These are phyloP conservation scores for Antrodiella citrinella DNA, from an alignment of 768 basidiomycete genomes.

Conservation along the genomic window DNA sequence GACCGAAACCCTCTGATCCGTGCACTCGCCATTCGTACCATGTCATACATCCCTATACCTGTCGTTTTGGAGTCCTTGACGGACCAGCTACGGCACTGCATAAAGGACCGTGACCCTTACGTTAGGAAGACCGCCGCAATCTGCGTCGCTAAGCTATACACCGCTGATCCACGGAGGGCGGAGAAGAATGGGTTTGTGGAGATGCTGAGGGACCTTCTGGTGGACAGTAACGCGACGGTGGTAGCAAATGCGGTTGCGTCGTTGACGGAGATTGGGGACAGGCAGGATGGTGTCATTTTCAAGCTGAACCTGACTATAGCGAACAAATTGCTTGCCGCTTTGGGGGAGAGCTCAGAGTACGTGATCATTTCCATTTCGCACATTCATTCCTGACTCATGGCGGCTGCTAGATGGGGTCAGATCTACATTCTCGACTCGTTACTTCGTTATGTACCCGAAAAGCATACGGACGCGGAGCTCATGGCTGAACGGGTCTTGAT, in stretches of 20 bases:
- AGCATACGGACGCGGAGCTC: constrained; percentile 80
- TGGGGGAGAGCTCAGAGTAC: constrained; percentile 96
- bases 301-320: constrained; percentile 82
- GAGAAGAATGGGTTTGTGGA: constrained; percentile 90
- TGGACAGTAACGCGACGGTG: constrained; percentile 93
- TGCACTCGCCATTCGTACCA: constrained; percentile 94
- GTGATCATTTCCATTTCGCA: constrained; percentile 24
- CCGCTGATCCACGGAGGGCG: constrained; percentile 77
- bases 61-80: constrained; percentile 76
- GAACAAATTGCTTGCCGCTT: constrained; percentile 82
- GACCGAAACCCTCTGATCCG: constrained; percentile 96
- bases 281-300: constrained; percentile 91
- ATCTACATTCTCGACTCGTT: constrained; percentile 96
- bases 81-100: constrained; percentile 86
- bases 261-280: constrained; percentile 92
- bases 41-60: constrained; percentile 97
- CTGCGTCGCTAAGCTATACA: constrained; percentile 92
- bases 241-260: constrained; percentile 97
- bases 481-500: constrained; percentile 94
- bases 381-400: neutral
- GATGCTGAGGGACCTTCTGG: constrained; percentile 82
- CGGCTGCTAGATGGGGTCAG: constrained; percentile 84
- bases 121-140: constrained; percentile 98
- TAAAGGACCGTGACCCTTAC: constrained; percentile 94
- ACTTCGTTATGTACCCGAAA: constrained; percentile 88